Conservation (phyloP, 1,139 yeast species). For the Protomyces gravidus region DNA sequence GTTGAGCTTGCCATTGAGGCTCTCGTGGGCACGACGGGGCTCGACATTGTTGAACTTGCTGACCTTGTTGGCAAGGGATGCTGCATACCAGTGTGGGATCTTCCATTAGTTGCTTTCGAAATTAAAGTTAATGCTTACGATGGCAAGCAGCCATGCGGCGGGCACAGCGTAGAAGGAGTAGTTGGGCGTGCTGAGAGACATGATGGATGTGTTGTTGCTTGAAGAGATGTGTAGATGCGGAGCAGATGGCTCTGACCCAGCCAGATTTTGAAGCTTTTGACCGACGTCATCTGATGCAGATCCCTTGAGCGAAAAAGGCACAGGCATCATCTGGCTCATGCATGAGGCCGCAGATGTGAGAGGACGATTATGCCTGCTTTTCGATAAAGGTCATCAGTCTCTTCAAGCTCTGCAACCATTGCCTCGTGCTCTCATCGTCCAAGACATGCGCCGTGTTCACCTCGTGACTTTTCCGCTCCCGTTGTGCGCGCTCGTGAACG, state of each 20-base stretch:
- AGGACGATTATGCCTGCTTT: neutral
- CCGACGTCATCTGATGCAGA: no score
- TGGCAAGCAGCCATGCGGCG: constrained; percentile 25
- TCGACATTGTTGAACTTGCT: constrained; percentile 14
- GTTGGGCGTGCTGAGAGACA: constrained; percentile 4
- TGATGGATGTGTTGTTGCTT: no score
- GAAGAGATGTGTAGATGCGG: no score
- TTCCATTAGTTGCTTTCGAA: neutral
- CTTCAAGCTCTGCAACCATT: constrained; percentile 73
- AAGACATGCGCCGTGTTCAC: constrained; percentile 60
- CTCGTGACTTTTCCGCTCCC: constrained; percentile 43
- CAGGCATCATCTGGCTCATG: no score
- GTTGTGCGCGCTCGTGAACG: constrained; percentile 68
- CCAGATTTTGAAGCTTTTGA: no score
- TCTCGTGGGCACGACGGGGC: constrained; percentile 11
- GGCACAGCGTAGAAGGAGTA: constrained; percentile 23
- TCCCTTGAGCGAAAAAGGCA: no score
- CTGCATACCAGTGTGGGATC: constrained; percentile 22
- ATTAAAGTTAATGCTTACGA: neutral
- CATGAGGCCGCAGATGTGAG: no score
- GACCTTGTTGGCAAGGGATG: constrained; percentile 11
- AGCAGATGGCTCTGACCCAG: no score
- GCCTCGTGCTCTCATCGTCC: constrained; percentile 69
- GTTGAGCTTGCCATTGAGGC: constrained; percentile 14
- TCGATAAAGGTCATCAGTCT: constrained; percentile 53